A percentile compares a stretch with the other conserved stretches of the same genome.
Conservation (phyloP, 2,329 filamentous ascomycete species). For the Pleurostoma richardsiae region DNA sequence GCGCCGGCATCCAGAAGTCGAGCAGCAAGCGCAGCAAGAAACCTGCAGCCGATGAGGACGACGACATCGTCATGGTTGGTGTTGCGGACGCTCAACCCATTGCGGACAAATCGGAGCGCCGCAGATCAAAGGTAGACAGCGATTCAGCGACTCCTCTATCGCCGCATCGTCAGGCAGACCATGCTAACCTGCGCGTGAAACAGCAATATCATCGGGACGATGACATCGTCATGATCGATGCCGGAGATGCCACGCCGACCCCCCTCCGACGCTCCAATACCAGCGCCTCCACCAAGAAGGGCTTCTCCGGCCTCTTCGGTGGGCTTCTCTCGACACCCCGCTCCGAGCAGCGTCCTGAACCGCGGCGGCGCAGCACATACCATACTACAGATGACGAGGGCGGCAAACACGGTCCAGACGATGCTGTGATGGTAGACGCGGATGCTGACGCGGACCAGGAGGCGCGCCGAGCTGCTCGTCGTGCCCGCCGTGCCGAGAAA, state of each 20-base stretch:
- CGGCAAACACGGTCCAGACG: conserved; percentile 35
- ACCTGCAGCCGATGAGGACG: conserved; percentile 31
- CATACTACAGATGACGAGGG: conserved; percentile 46
- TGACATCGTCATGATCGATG: conserved; percentile 55
- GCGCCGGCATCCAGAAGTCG: conserved; percentile 38
- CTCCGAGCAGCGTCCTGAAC: conserved; percentile 34
- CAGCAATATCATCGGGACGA: conserved; percentile 63
- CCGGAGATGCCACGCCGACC: conserved; percentile 39
- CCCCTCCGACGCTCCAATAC: conserved; percentile 58
- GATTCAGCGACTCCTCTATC: neutral
- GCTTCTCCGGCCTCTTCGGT: conserved; percentile 57
- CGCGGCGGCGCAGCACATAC: conserved; percentile 45
- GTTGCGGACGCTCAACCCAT: conserved; percentile 29
- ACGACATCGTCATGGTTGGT: conserved; percentile 45
- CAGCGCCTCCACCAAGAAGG: conserved; percentile 48
- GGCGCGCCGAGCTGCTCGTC: conserved; percentile 58
- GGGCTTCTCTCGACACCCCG: conserved; percentile 46
- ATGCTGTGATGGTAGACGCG: conserved; percentile 44
- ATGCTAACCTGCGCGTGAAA: conserved; percentile 38
- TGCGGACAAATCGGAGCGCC: conserved; percentile 41
- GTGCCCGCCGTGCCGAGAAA: conserved; percentile 49
- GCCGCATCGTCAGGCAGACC: conserved; percentile 7
- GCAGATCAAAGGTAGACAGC: conserved; percentile 34
- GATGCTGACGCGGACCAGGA: conserved; percentile 57
- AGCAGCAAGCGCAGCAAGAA: conserved; percentile 38